Base-by-base conservation (phyloP, 768 basidiomycete genomes). In the Mycena maculata region DNA sequence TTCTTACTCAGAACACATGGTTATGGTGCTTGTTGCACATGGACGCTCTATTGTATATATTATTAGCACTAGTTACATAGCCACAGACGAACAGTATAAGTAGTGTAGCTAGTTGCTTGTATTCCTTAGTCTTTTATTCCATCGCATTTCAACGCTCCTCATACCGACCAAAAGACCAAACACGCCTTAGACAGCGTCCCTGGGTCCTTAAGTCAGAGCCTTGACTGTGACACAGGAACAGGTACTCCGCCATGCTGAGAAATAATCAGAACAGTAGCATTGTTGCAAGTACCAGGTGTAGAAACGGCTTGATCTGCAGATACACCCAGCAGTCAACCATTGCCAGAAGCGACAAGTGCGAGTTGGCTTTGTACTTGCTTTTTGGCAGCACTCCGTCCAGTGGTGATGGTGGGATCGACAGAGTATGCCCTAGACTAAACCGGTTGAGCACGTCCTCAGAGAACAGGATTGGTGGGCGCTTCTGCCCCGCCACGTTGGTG, bases 271-370 rank as follows among this genome's bases (percentile, higher is more conserved):
- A 99, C 36, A 98, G 86, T 0, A 97, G 97, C 4, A 96, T 99
- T 12, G 95, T 96, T 0, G 97, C 97, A 50, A 98, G 88, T 11
- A 91, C 87, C 68, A 99, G 89, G 80, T 99, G 96, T 36, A 88
- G 89, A 75, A 93, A 97, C 0, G 97, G 97, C 58, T 92, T 87
- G 75, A 98, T 95, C 0, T 83, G 80, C 55, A 98, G 87, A 48
- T 87, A 86, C 8, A 93, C 91, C 97, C 96, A 99, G 73, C 94
- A 96, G 79, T 99, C 97, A n/a, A 98, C 97, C 96, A 99, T 98
- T 16, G 96, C 95, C 53, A 99, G 88, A 16, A 99, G 85, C 11
- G 94, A 90, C 59, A 99, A 88, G 76, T 99, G 97, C 1, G 95
- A 96, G 76, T 99, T 98, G 16, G 87, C 86, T 10, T 84, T 80